Base-by-base conservation (phyloP, 352 stramenopile genomes). In the Globisporangium canariense region DNA sequence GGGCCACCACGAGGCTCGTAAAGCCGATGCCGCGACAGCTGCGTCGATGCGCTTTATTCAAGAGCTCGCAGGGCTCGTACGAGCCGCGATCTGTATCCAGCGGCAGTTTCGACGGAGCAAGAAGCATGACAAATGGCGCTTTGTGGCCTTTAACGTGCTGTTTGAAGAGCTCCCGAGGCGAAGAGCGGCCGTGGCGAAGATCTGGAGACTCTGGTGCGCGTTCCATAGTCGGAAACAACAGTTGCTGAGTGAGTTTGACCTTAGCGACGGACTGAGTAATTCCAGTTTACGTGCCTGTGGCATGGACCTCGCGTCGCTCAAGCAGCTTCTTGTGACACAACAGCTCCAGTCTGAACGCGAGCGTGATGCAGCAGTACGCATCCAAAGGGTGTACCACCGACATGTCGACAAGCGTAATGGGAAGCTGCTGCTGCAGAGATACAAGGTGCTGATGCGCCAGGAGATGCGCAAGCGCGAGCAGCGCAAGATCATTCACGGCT, bases 381-480 rank as follows among this genome's bases (percentile, higher is more conserved):
- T 90, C 53, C 78, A 88, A 57, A 66, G 62, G 9, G 59, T 73
- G 60, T 75, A 68, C 41, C 69, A 55, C 25, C 66, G 62, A 0
- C 49, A 56, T 32, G 62, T 75, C 20, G 68, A 77, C 38, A 50
- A 60, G 14, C 70, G 71, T 30, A 66, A 87, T 9, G 78, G 77
- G 3, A 73, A 70, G 41, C 7, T 83, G 10, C 47, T 88, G 46
- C 66, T 83, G 0, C 69, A 76, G 47, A 47, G 59, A 18, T 88
- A 88, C 62, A 72, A 68, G 53, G 70, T 88, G 8, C 20, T 88
- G 16, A 69, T 80, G 64, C 73, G 74, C 3, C 64, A 72, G 22
- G 75, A 90, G n/a, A 50, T 88, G 6, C 75, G 69, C n/a, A 68
- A 74, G 53, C 70, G 71, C 41, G 64, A 82, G 45, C 78, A 90